phyloP scores from a whole-genome alignment of 2,329 filamentous ascomycete species.

The Capronia americana region DNA sequence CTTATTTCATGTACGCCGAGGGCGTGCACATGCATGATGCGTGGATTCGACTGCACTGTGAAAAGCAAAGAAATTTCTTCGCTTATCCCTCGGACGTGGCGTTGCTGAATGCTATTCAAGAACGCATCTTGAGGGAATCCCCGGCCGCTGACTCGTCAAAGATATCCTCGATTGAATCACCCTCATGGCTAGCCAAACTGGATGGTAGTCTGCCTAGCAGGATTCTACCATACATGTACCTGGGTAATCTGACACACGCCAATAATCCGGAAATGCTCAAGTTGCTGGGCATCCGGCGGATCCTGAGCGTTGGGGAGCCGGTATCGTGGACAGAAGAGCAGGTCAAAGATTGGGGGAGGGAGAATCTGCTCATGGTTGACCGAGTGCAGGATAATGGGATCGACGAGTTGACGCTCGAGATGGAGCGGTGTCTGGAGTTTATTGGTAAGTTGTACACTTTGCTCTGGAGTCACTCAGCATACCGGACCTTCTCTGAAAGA shows the following conservation, averaged over 20 bases:
- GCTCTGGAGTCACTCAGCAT: not conserved
- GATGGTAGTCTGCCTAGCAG: conserved; percentile 92
- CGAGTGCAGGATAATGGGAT: conserved; percentile 96
- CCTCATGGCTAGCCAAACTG: conserved; percentile 79
- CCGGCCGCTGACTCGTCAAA: conserved; percentile 53
- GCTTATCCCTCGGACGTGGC: conserved; percentile 90
- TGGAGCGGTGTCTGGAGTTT: conserved; percentile 84
- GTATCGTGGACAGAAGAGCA: conserved; percentile 79
- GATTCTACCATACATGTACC: conserved; percentile 91
- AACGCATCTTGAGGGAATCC: conserved; percentile 74
- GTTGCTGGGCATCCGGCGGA: conserved; percentile 80
- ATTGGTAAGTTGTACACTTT: conserved; percentile 71
- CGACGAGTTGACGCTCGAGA: conserved; percentile 85
- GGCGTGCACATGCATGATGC: conserved; percentile 80
- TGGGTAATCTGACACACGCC: conserved; percentile 90
- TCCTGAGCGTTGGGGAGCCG: conserved; percentile 90
- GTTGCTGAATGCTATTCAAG: conserved; percentile 76
- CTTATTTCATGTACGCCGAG: conserved; percentile 92
- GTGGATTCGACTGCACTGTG: conserved; percentile 83
- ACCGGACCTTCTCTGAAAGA: not conserved
- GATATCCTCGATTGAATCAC: conserved; percentile 54
- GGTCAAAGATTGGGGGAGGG: conserved; percentile 72
- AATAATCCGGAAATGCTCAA: conserved; percentile 87
- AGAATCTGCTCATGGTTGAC: conserved; percentile 81
- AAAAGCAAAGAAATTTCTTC: conserved; percentile 89